A percentile compares a stretch with the other conserved stretches of the same genome.
These are phyloP conservation scores for Cryphonectria japonica DNA, from an alignment of 2,329 filamentous ascomycete genomes.

Conservation along the genomic window DNA sequence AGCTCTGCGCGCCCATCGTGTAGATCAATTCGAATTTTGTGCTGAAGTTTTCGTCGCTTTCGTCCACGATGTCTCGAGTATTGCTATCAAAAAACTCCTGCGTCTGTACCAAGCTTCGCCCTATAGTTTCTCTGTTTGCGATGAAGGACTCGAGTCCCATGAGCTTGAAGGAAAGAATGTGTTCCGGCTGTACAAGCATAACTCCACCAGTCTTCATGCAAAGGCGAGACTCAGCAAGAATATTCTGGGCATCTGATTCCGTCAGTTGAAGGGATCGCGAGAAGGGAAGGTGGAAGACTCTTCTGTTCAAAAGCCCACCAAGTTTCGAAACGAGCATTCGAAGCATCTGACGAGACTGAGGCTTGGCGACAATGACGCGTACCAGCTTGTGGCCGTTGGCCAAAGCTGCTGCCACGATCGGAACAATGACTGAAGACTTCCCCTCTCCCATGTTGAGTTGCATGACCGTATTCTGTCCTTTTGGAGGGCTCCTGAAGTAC, in stretches of 20 bases:
- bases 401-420: constrained; percentile 60
- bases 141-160: constrained; percentile 59
- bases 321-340: constrained; percentile 59
- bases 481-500: constrained; percentile 33
- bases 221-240: constrained; percentile 46
- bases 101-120: constrained; percentile 41
- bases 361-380: constrained; percentile 63
- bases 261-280: constrained; percentile 51
- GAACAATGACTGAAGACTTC: constrained; percentile 71
- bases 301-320: constrained; percentile 58
- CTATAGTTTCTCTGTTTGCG: constrained; percentile 35
- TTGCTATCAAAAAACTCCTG: constrained; percentile 50
- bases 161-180: constrained; percentile 65
- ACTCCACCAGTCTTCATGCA: constrained; percentile 58
- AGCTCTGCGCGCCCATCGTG: constrained; percentile 57
- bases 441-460: constrained; percentile 76
- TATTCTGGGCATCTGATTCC: constrained; percentile 35
- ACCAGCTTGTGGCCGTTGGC: constrained; percentile 56
- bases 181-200: constrained; percentile 65
- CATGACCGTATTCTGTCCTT: constrained; percentile 55
- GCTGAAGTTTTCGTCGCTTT: constrained; percentile 67
- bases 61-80: constrained; percentile 63
- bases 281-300: constrained; percentile 62
- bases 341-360: constrained; percentile 64
- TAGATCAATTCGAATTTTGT: constrained; percentile 66